Conservation (phyloP, 768 basidiomycete genomes). For the Suillus placidus region DNA sequence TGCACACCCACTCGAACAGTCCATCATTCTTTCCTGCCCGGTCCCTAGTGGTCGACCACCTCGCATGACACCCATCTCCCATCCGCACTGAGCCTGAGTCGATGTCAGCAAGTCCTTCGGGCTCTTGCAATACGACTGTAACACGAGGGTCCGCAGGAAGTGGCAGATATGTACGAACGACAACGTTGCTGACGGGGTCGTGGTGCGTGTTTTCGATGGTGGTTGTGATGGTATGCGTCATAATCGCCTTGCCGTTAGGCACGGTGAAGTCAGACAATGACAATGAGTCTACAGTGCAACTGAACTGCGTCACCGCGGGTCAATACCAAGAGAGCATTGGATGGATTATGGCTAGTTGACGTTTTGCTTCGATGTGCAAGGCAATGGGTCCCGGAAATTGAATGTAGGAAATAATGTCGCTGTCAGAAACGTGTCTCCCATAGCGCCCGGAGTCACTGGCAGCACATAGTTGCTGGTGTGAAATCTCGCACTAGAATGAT, state of each 20-base stretch:
- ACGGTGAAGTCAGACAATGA: slow-evolving; percentile 14
- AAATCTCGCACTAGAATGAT: slow-evolving; percentile 23
- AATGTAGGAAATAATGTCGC: slow-evolving; percentile 15
- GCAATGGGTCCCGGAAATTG: neutral
- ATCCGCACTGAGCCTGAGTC: slow-evolving; percentile 16
- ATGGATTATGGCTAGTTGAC: slow-evolving; percentile 19
- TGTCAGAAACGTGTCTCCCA: slow-evolving; percentile 31
- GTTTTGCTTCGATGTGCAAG: slow-evolving; percentile 10
- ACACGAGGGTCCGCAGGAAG: slow-evolving; percentile 30
- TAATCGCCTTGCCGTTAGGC: slow-evolving; percentile 16
- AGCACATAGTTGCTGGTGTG: slow-evolving; percentile 28
- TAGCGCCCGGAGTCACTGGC: slow-evolving; percentile 30
- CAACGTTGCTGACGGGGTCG: slow-evolving; percentile 13
- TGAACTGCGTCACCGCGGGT: slow-evolving; percentile 19
- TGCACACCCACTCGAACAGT: slow-evolving; percentile 34
- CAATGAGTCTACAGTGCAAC: slow-evolving; percentile 14
- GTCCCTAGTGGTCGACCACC: slow-evolving; percentile 24
- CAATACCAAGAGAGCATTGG: slow-evolving; percentile 25
- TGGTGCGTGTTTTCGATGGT: slow-evolving; percentile 21
- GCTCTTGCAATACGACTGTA: slow-evolving; percentile 31
- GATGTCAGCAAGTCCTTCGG: slow-evolving; percentile 24
- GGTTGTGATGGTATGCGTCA: slow-evolving; percentile 22
- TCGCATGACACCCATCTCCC: slow-evolving; percentile 17
- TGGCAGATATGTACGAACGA: slow-evolving; percentile 33
- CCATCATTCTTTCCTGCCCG: slow-evolving; percentile 26